These are phyloP conservation scores for Monilinia polystroma DNA, from an alignment of 2,329 filamentous ascomycete genomes.

Conservation along the genomic window DNA sequence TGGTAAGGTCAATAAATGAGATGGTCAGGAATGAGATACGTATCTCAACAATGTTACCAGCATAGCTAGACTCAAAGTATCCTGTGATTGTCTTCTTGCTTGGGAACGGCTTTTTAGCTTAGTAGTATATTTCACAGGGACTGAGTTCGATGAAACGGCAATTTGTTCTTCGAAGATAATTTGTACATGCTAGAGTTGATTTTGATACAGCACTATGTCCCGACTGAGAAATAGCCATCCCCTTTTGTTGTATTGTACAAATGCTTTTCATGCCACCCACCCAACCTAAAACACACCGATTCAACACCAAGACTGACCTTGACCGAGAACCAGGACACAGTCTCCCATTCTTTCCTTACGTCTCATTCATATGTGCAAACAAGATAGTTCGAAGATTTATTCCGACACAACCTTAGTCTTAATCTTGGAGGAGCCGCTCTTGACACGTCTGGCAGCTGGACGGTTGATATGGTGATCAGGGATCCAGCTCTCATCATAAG, in stretches of 20 bases:
- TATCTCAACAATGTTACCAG: neutral
- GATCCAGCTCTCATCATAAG: slow-evolving; percentile 41
- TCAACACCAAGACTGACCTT: neutral
- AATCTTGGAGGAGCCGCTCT: slow-evolving; percentile 48
- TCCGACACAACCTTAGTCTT: slow-evolving; percentile 30
- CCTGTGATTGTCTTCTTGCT: neutral
- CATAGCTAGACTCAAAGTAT: neutral
- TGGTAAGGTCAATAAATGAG: neutral
- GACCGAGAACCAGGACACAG: neutral
- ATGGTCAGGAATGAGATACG: neutral
- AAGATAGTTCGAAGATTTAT: neutral
- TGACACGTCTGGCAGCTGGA: slow-evolving; percentile 68
- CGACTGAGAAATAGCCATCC: slow-evolving; percentile 3
- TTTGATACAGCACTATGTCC: slow-evolving; percentile 12
- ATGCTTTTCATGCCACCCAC: neutral
- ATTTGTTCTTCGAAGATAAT: neutral
- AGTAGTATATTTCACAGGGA: neutral
- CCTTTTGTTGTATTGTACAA: slow-evolving; percentile 22
- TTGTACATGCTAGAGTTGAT: slow-evolving; percentile 19
- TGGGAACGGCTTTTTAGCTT: neutral
- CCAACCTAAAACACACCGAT: slow-evolving; percentile 1
- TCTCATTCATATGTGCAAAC: slow-evolving; percentile 6
- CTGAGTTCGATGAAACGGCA: neutral
- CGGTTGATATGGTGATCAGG: slow-evolving; percentile 74
- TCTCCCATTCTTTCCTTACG: slow-evolving; percentile 9